These are phyloP conservation scores for Tothia fuscella DNA, from an alignment of 2,329 filamentous ascomycete genomes.

Conservation along the genomic window DNA sequence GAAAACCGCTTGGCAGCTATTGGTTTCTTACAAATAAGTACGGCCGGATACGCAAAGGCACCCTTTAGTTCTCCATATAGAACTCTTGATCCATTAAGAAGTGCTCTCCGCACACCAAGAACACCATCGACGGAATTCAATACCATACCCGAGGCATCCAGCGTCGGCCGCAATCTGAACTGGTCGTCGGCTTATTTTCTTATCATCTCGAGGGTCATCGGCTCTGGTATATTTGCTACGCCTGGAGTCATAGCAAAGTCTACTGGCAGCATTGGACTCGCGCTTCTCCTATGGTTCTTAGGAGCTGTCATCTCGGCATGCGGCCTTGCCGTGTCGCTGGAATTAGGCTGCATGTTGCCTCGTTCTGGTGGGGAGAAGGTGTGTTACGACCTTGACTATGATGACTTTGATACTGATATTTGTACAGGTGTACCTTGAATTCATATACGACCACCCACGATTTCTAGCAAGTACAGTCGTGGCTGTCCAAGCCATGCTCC, in stretches of 20 bases:
- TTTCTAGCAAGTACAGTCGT: constrained; percentile 47
- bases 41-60: background rate
- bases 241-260: constrained; percentile 45
- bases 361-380: constrained; percentile 27
- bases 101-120: background rate
- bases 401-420: background rate
- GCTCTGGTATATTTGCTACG: constrained; percentile 55
- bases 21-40: background rate
- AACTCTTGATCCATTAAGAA: background rate
- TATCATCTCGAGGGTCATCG: constrained; percentile 35
- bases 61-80: background rate
- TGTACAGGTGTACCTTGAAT: constrained; percentile 48
- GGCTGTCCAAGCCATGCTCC: constrained; percentile 43
- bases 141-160: constrained; percentile 9
- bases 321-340: constrained; percentile 52
- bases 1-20: background rate
- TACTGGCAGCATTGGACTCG: constrained; percentile 48
- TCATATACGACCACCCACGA: constrained; percentile 47
- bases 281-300: constrained; percentile 51
- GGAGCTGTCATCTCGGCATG: constrained; percentile 50
- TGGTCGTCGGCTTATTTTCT: constrained; percentile 10
- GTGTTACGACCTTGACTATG: background rate
- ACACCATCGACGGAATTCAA: constrained; percentile 6
- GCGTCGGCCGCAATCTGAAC: constrained; percentile 6
- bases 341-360: constrained; percentile 54